These are phyloP conservation scores for Calonectria pseudoreteaudii DNA, from an alignment of 2,329 filamentous ascomycete genomes.

Conservation along the genomic window DNA sequence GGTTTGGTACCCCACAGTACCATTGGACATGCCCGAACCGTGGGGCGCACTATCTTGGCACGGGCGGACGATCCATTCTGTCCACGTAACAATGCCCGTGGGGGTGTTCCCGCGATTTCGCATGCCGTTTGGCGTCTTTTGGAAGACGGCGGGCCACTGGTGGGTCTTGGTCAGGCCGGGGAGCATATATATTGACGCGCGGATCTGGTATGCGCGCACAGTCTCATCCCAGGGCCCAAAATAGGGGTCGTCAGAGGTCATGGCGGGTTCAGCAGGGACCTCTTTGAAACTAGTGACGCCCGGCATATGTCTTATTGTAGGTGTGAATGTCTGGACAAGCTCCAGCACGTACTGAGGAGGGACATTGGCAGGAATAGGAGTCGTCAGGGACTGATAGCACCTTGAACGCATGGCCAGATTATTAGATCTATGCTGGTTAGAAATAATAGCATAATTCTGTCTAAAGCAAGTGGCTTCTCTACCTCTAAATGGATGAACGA, in stretches of 20 bases:
- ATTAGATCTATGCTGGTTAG: too few species aligned
- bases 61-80: not conserved
- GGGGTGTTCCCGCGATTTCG: not conserved
- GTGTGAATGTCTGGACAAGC: not conserved
- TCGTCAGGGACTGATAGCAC: not conserved
- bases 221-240: not conserved
- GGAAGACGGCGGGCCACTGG: constrained; percentile 2
- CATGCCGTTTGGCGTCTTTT: not conserved
- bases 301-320: not conserved
- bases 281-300: not conserved
- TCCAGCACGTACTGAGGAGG: not conserved
- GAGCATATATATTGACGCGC: not conserved
- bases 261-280: not conserved
- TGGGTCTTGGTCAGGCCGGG: not conserved
- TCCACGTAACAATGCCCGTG: not conserved
- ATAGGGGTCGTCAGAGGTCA: not conserved
- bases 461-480: not conserved
- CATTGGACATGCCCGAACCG: not conserved
- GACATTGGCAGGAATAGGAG: not conserved
- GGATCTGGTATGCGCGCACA: constrained; percentile 1
- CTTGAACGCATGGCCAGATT: constrained; percentile 1
- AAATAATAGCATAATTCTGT: too few species aligned
- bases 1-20: not conserved
- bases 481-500: not conserved
- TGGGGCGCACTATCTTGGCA: not conserved